A percentile compares a stretch with the other conserved stretches of the same genome.
phyloP scores from a whole-genome alignment of 208 protist genomes.

The Naegleria lovaniensis region DNA sequence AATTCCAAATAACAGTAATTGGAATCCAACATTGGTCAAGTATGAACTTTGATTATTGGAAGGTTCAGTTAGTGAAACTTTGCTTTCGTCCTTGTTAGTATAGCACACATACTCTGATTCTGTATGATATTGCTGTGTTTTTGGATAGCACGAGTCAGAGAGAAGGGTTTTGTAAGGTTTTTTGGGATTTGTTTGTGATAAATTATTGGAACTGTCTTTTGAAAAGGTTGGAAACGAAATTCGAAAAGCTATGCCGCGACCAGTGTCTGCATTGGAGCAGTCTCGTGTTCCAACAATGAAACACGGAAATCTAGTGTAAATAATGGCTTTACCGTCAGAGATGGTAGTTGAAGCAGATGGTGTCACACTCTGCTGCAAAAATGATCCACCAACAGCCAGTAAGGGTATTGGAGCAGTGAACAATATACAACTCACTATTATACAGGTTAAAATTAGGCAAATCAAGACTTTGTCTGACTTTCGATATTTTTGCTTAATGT shows the following conservation, averaged over 20 bases:
- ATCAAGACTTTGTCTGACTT: not conserved
- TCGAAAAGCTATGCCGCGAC: not conserved
- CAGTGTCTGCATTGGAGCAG: not conserved
- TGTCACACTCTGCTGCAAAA: not conserved
- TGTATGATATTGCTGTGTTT: not conserved
- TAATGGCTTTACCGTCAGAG: not conserved
- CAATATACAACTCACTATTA: not conserved
- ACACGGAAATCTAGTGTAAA: not conserved
- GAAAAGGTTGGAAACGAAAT: not conserved
- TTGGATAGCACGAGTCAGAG: not conserved
- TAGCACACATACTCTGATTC: not conserved
- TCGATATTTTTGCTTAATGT: not conserved
- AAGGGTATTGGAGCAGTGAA: not conserved
- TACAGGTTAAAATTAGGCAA: not conserved
- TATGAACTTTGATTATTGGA: not conserved
- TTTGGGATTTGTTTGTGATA: not conserved
- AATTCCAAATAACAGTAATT: not conserved
- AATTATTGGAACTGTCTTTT: not conserved
- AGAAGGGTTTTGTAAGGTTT: not conserved
- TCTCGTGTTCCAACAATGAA: not conserved
- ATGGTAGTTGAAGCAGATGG: no score
- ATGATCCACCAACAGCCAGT: not conserved
- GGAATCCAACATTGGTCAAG: not conserved
- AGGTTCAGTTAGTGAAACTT: not conserved
- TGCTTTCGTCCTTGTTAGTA: not conserved